Percentiles rank a stretch among this genome's conserved stretches.
phyloP scores from a whole-genome alignment of 495 filamentous ascomycete species.

The Amphirosellinia nigrospora region DNA sequence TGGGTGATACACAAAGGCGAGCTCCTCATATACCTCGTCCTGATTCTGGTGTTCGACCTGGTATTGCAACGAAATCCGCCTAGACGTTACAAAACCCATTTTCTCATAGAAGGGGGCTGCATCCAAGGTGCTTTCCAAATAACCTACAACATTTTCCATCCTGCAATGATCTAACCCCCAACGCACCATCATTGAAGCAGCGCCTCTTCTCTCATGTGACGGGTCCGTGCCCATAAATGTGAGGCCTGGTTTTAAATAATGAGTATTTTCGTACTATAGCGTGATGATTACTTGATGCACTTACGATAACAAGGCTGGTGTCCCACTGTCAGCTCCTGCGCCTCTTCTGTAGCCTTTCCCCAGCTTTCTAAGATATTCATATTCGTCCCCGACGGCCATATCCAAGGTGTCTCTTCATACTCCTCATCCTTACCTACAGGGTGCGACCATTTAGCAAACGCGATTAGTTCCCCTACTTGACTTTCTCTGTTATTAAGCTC shows the following conservation, averaged over 20 bases:
- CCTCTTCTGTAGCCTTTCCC: constrained; percentile 35
- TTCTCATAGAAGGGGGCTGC: constrained; percentile 41
- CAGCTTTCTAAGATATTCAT: constrained; percentile 37
- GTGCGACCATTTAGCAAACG: constrained; percentile 51
- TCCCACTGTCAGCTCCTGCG: constrained; percentile 33
- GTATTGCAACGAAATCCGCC: constrained; percentile 1
- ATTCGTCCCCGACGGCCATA: constrained; percentile 44
- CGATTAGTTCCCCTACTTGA: constrained; percentile 29
- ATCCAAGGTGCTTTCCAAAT: constrained; percentile 45
- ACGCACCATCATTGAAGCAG: constrained; percentile 37
- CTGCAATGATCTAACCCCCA: constrained; percentile 39
- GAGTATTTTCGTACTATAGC: not conserved
- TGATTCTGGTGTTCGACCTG: not conserved
- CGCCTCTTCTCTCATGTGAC: constrained; percentile 35
- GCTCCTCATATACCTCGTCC: constrained; percentile 26
- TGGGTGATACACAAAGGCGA: constrained; percentile 28
- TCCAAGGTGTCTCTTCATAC: constrained; percentile 32
- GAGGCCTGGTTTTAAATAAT: constrained; percentile 31
- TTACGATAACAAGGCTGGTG: constrained; percentile 42
- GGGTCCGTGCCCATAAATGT: constrained; percentile 45
- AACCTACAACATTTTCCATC: constrained; percentile 31
- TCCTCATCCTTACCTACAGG: constrained; percentile 29
- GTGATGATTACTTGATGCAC: constrained; percentile 3
- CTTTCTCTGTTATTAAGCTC: not conserved
- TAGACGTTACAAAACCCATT: constrained; percentile 29